Evolutionary conservation across 345 rosid species (phyloP), one percentile per base, ranked within the genome.

Genomic region (Arabis hirsuta): DNA sequence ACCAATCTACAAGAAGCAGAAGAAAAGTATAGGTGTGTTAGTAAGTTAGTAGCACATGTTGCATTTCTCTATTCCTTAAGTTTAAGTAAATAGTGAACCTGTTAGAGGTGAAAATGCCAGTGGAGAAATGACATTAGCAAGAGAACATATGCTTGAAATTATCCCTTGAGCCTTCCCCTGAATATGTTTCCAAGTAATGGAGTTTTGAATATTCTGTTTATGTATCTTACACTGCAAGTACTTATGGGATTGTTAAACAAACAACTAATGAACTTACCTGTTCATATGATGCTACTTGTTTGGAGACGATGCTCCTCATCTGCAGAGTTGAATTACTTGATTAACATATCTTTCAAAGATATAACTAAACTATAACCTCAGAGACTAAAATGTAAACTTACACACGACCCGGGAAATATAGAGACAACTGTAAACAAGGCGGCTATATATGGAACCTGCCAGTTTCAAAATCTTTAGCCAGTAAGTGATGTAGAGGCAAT

Each of bases 141-240:
- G 78, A 11, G 97, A 84, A 59, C 87, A 77, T 65, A 94, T 84
- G 67, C 98, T 92, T 27, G 97, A 87, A 67, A 90, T 86, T 69
- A 91, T 82, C 16, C 98, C 97, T 77, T 94, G 97, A 70, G 92
- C 92, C 84, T 85, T 94, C 13, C 98, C 97, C 98, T 90, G 82
- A 29, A 78, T 26, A 45, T 3, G 1, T 45, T 10, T 56, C 16
- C 31, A 46, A 55, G 6, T 50, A 1, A 38, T 3, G 12, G 20
- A 9, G n/a, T 7, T 6, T 61, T 34, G n/a, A 39, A 24, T 27
- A 26, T 36, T 36, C 27, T 13, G 11, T 3, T 12, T 26, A 2
- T 50, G 27, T 24, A 47, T 58, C 65, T n/a, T 58, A 69, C 9
- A 57, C 7, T 4, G 10, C n/a, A 7, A 32, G n/a, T 69, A 6